These are phyloP conservation scores for Backusella mclennaniae DNA, from an alignment of 192 early-diverging fungal genomes.

Conservation along the genomic window DNA sequence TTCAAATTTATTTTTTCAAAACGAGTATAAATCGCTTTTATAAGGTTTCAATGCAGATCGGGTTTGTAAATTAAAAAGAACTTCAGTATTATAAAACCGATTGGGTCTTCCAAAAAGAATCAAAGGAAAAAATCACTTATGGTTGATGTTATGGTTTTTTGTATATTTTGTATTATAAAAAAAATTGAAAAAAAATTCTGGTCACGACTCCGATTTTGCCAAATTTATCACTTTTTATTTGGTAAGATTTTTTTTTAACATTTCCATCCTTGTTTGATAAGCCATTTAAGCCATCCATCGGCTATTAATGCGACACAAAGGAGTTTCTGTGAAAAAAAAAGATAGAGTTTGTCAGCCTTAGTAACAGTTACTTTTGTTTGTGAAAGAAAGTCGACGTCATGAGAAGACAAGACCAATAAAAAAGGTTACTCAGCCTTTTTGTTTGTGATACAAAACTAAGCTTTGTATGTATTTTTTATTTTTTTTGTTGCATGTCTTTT, in stretches of 20 bases:
- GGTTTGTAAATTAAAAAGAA: neutral
- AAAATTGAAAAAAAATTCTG: neutral
- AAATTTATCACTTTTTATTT: neutral
- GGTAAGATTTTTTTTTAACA: neutral
- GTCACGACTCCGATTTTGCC: neutral
- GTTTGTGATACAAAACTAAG: neutral
- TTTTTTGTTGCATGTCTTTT: neutral
- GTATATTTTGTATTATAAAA: conserved; percentile 9
- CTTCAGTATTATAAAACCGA: neutral
- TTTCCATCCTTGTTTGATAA: neutral
- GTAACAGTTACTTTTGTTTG: neutral
- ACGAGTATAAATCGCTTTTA: neutral
- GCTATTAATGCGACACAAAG: neutral
- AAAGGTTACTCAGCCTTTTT: neutral
- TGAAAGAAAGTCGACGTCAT: neutral
- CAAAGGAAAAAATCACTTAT: neutral
- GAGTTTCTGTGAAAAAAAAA: conserved; percentile 1
- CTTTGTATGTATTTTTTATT: neutral
- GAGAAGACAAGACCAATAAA: conserved; percentile 5
- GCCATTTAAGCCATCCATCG: neutral
- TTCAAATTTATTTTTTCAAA: neutral
- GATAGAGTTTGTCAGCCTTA: neutral
- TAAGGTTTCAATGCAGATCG: conserved; percentile 6
- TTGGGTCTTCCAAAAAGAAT: conserved; percentile 1
- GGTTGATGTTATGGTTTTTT: neutral